Conservation (phyloP, 306 rosid genomes). For the Rubus idaeus region DNA sequence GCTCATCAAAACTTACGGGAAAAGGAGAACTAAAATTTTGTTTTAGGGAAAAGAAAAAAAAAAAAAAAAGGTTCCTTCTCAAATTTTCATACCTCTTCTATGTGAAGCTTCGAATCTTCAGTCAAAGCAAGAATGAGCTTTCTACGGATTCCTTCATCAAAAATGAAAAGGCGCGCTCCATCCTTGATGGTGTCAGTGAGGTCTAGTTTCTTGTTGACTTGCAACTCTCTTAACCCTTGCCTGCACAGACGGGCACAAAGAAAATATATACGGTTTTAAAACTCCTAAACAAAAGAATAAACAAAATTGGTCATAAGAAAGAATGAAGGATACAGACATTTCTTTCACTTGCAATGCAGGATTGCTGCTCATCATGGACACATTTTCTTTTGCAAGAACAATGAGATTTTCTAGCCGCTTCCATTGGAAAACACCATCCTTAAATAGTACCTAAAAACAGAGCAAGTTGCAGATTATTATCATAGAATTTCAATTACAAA, state of each 20-base stretch:
- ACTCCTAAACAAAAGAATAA: constrained; percentile 24
- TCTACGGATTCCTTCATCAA: constrained; percentile 87
- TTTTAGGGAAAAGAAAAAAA: background rate
- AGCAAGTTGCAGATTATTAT: constrained; percentile 11
- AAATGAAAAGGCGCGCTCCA: constrained; percentile 86
- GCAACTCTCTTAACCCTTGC: constrained; percentile 48
- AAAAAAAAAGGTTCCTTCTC: background rate
- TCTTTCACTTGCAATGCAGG: constrained; percentile 77
- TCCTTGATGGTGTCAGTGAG: constrained; percentile 96
- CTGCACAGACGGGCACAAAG: constrained; percentile 37
- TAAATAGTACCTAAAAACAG: constrained; percentile 74
- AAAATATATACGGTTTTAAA: constrained; percentile 24
- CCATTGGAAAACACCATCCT: constrained; percentile 96
- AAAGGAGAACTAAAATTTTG: background rate
- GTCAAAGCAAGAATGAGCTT: constrained; percentile 96
- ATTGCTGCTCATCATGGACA: constrained; percentile 90
- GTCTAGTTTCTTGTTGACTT: constrained; percentile 66
- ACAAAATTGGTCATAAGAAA: constrained; percentile 18
- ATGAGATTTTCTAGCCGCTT: constrained; percentile 97
- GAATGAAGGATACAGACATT: constrained; percentile 61
- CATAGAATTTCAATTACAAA: background rate
- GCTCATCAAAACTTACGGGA: constrained; percentile 1
- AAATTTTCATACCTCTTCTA: constrained; percentile 71
- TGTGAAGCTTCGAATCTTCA: constrained; percentile 94
- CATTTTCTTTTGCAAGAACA: constrained; percentile 93